These are phyloP conservation scores for Aegilops tauschii DNA, from an alignment of 176 grass and related monocot species.

Conservation along the genomic window DNA sequence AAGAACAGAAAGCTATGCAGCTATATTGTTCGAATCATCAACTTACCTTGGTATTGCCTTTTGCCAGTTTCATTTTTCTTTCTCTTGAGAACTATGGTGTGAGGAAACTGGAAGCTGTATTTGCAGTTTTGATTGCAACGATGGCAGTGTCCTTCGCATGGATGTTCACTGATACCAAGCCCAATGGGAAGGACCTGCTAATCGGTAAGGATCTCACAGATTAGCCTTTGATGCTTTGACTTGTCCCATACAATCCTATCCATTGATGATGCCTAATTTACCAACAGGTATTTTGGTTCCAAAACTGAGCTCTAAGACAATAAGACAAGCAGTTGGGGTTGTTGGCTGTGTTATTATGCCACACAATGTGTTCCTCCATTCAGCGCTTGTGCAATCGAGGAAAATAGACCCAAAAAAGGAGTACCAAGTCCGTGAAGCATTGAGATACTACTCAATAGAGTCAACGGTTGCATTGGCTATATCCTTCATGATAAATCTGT, in stretches of 20 bases:
- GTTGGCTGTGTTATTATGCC: slow-evolving; percentile 99
- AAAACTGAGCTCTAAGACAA: slow-evolving; percentile 87
- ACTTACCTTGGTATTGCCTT: slow-evolving; percentile 6
- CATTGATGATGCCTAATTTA: slow-evolving; percentile 26
- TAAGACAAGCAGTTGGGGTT: slow-evolving; percentile 95
- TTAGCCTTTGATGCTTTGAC: not conserved
- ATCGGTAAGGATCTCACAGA: slow-evolving; percentile 53
- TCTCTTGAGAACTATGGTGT: slow-evolving; percentile 97
- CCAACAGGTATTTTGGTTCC: slow-evolving; percentile 77
- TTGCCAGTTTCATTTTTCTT: slow-evolving; percentile 92
- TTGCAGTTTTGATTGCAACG: slow-evolving; percentile 89
- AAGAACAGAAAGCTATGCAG: not conserved
- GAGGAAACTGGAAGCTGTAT: slow-evolving; percentile 88
- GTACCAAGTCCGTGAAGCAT: slow-evolving; percentile 76
- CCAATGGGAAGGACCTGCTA: slow-evolving; percentile 68
- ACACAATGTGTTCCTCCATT: slow-evolving; percentile 97
- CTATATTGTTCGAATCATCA: not conserved
- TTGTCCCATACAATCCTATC: not conserved
- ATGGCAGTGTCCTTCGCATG: slow-evolving; percentile 93
- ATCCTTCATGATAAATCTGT: slow-evolving; percentile 93
- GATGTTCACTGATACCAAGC: slow-evolving; percentile 87
- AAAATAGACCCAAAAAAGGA: slow-evolving; percentile 90
- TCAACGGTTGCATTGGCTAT: slow-evolving; percentile 75
- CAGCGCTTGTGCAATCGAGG: slow-evolving; percentile 92
- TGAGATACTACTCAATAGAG: slow-evolving; percentile 99